Evolutionary conservation across 2,329 filamentous ascomycete genomes (phyloP).

Genomic region (Aspergillus bombycis): DNA sequence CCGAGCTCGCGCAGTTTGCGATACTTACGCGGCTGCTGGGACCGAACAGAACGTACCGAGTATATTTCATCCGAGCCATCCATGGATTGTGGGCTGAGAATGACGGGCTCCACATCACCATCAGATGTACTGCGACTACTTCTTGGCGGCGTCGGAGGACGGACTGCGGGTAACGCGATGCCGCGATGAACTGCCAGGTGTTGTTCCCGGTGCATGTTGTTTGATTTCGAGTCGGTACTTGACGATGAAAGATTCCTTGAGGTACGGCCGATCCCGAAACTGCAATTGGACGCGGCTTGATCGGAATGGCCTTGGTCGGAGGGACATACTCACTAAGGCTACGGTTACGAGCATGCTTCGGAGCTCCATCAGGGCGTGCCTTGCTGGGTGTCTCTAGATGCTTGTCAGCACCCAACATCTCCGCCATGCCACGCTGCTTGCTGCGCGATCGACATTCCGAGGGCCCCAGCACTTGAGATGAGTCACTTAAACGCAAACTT

Average conservation of each 20-base stretch:
- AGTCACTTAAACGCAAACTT: constrained; percentile 40
- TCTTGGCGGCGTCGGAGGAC: constrained; percentile 78
- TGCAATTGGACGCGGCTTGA: constrained; percentile 70
- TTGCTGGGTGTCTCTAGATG: constrained; percentile 25
- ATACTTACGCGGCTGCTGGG: constrained; percentile 75
- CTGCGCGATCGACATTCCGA: constrained; percentile 35
- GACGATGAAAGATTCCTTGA: constrained; percentile 50
- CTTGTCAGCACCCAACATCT: constrained; percentile 28
- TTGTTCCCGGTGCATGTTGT: constrained; percentile 70
- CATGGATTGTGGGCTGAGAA: constrained; percentile 23
- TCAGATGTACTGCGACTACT: constrained; percentile 67
- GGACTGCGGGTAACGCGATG: constrained; percentile 61
- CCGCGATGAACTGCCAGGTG: constrained; percentile 80
- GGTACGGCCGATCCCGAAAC: constrained; percentile 64
- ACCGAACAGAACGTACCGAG: constrained; percentile 66
- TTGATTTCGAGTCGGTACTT: constrained; percentile 43
- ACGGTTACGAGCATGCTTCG: constrained; percentile 68
- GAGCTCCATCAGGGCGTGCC: constrained; percentile 27
- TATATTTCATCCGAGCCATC: constrained; percentile 62
- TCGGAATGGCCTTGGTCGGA: constrained; percentile 64
- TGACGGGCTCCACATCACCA: constrained; percentile 46
- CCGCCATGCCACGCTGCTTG: constrained; percentile 47
- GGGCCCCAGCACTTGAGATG: constrained; percentile 36
- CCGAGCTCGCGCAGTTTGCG: constrained; percentile 78
- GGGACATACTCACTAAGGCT: constrained; percentile 89